Evolutionary conservation across 2,329 filamentous ascomycete genomes (phyloP).

Genomic region (Fusarium hainanense): DNA sequence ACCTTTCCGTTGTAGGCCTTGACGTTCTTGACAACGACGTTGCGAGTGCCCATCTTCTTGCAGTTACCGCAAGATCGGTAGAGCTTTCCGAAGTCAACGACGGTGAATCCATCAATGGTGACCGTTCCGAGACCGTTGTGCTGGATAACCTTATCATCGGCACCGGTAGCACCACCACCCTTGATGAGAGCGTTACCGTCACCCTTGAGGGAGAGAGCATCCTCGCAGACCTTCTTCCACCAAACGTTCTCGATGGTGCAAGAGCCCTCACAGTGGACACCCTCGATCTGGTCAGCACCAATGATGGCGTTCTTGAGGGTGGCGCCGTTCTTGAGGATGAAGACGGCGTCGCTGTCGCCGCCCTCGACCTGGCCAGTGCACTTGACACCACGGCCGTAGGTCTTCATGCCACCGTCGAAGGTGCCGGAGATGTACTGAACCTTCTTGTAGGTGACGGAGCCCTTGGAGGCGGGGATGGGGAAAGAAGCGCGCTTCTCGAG

Average conservation of each 20-base stretch:
- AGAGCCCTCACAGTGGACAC: constrained; percentile 39
- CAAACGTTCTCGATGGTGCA: constrained; percentile 43
- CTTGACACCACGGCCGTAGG: constrained; percentile 39
- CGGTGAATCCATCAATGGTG: constrained; percentile 42
- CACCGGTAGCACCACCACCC: constrained; percentile 41
- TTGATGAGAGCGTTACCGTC: constrained; percentile 36
- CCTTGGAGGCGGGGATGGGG: constrained; percentile 43
- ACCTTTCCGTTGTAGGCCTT: constrained; percentile 42
- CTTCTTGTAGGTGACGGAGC: constrained; percentile 42
- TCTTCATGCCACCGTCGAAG: constrained; percentile 41
- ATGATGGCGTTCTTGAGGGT: constrained; percentile 43
- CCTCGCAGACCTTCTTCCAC: constrained; percentile 43
- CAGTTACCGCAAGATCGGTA: constrained; percentile 45
- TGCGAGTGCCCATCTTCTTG: constrained; percentile 43
- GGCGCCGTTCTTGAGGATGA: constrained; percentile 41
- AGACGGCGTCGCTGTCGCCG: constrained; percentile 32
- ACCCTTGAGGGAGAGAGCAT: constrained; percentile 39
- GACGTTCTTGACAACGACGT: constrained; percentile 42
- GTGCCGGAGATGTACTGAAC: constrained; percentile 28
- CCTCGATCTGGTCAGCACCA: constrained; percentile 38
- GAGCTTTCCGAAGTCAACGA: constrained; percentile 43
- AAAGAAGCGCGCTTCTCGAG: constrained; percentile 42
- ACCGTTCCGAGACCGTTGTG: constrained; percentile 43
- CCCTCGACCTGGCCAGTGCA: constrained; percentile 38
- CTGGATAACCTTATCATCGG: constrained; percentile 42